Evolutionary conservation across 768 basidiomycete species (phyloP), one percentile per base, ranked within the genome.

Genomic region (Solioccasus polychromus): DNA sequence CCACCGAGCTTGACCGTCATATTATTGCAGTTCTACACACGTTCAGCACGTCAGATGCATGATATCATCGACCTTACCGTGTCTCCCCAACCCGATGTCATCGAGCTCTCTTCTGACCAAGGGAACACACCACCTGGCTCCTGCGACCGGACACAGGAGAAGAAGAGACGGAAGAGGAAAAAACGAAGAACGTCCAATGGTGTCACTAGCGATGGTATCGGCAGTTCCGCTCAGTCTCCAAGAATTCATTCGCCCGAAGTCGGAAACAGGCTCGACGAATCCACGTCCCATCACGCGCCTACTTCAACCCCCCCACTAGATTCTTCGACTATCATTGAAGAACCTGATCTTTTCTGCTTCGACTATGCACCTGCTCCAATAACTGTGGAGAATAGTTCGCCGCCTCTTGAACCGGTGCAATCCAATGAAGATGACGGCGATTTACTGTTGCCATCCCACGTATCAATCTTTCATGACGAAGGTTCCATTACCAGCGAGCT

Each of bases 401-500:
- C 47, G n/a, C 43, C 39, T 26, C 32, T 54, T 18, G 51, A 48
- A 18, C 42, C 49, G 0, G 45, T 45, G 7, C 54, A 64, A 40
- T 37, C 51, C 59, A 63, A 52, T 42, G 32, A 25, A 37, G 54
- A 41, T 10, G 31, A 9, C 8, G 43, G 30, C 41, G 41, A 50
- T 38, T 53, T 91, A 11, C 64, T 88, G 19, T 69, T 91, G 10
- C 88, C 88, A 1, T 66, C 79, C 1, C 88, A 91, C 65, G 88
- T 90, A 20, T 74, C 74, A 8, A 71, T 89, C 6, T 68, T 79
- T 15, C 44, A 43, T 17, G 55, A 50, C 15, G 35, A 57, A 35
- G 68, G 45, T 25, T 58, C 63, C 35, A 62, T 70, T 12, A 70
- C 77, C 4, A 64, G 73, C 23, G 70, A 77, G 47, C 73, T 83